Base-by-base conservation (phyloP, 352 stramenopile genomes). In the Phytophthora ohioensis region DNA sequence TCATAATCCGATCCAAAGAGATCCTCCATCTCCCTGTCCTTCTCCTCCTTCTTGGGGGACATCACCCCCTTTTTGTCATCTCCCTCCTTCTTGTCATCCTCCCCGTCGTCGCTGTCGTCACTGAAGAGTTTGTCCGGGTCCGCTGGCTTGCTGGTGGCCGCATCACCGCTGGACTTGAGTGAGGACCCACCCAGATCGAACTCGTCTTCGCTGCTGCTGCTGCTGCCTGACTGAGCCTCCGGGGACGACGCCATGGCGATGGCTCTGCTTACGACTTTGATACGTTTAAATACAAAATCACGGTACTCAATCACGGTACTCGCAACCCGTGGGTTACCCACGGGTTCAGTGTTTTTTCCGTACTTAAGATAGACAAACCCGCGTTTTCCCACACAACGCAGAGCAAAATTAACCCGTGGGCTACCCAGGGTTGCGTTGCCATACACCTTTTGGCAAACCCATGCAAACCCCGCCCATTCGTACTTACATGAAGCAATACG, bases 1-100 rank as follows among this genome's bases (percentile, higher is more conserved):
- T 96, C 88, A 69, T 96, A 96, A 64, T 96, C 88, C 41, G 88
- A 96, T 53, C 88, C 88, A 59, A 96, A 96, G 21, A 96, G 79
- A n/a, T 96, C 88, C 57, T 92, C 84, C 87, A 96, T 96, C 72
- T 95, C 88, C 47, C 91, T 88, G 56, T 91, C 84, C 35, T 93
- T 94, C 13, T 81, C 75, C n/a, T 86, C 72, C 8, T 67, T 68
- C 57, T 83, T 83, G 15, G 47, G 35, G 9, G 61, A 66, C 53
- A 52, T 6, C 27, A 61, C 74, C 15, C 47, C 64, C 30, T 21
- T 68, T 57, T 76, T 79, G 31, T 61, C 41, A 62, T 71, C 56
- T 27, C 48, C 58, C 49, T 77, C 60, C 5, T 55, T 45, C 12
- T 53, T 35, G 45, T 65, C 70, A 34, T 79, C 78, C 3, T 80